Percentiles rank a stretch among this genome's conserved stretches.
Conservation (phyloP, 2,329 filamentous ascomycete genomes). For the Eutypa lata region DNA sequence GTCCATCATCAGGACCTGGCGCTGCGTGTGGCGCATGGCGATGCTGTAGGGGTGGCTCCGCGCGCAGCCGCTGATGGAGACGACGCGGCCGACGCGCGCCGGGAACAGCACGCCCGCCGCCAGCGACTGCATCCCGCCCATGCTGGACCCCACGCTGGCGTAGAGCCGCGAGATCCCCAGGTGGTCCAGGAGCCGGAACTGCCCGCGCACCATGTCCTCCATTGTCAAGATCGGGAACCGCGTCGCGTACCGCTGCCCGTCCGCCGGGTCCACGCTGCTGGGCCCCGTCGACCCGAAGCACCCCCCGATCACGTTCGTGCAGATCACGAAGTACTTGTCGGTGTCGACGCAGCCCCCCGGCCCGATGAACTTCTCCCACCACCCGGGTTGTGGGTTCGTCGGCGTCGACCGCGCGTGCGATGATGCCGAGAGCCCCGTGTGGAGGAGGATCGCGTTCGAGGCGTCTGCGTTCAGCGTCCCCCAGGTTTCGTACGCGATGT, state of each 20-base stretch:
- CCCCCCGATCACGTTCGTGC: conserved; percentile 93
- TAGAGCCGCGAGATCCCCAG: conserved; percentile 77
- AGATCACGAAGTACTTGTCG: conserved; percentile 87
- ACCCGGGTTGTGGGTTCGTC: conserved; percentile 81
- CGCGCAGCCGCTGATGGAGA: conserved; percentile 90
- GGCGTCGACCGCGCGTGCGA: conserved; percentile 94
- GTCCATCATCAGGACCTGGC: conserved; percentile 98
- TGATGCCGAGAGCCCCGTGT: conserved; percentile 94
- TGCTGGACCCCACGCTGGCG: conserved; percentile 91
- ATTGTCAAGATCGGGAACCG: conserved; percentile 94
- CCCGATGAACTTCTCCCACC: conserved; percentile 99
- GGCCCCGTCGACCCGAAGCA: conserved; percentile 96
- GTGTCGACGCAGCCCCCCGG: conserved; percentile 83
- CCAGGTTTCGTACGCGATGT: conserved; percentile 93
- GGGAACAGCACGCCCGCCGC: conserved; percentile 83
- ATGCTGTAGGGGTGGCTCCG: conserved; percentile 96
- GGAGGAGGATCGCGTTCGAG: conserved; percentile 86
- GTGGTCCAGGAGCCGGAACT: conserved; percentile 82
- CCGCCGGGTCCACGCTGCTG: conserved; percentile 80
- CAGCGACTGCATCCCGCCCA: conserved; percentile 97
- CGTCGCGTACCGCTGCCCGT: conserved; percentile 86
- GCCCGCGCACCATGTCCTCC: conserved; percentile 95
- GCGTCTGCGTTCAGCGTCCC: conserved; percentile 74
- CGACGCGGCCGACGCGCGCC: conserved; percentile 74
- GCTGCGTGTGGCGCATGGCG: conserved; percentile 95